Evolutionary conservation across 1,139 yeast genomes (phyloP).

Genomic region (Pichia kudriavzevii): DNA sequence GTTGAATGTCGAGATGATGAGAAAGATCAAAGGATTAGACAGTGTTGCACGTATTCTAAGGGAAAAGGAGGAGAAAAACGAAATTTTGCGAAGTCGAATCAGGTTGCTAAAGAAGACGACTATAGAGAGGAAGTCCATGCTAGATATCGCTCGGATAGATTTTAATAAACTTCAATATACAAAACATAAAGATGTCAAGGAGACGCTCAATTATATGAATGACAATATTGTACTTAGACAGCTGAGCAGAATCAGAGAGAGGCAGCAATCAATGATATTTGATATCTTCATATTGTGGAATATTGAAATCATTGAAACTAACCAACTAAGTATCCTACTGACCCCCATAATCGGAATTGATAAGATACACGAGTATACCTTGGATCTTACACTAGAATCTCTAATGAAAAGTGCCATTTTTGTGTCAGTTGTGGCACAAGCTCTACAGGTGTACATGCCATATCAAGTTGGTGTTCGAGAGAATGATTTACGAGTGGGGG

Average conservation of each 20-base stretch:
- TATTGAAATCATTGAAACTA: constrained; percentile 1
- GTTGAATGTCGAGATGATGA: constrained; percentile 34
- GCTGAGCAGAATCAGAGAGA: background rate
- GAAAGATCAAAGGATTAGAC: constrained; percentile 26
- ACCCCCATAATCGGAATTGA: constrained; percentile 15
- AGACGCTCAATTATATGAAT: background rate
- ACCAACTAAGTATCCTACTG: constrained; percentile 8
- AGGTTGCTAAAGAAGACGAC: background rate
- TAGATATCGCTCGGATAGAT: too few relatives aligned
- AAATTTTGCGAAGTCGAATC: constrained; percentile 7
- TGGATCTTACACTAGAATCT: constrained; percentile 11
- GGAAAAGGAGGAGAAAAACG: constrained; percentile 9
- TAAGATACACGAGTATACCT: constrained; percentile 5
- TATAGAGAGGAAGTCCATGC: background rate
- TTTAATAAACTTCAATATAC: too few relatives aligned
- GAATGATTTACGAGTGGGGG: constrained; percentile 7
- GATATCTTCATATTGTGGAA: constrained; percentile 13
- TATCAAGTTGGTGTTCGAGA: constrained; percentile 5
- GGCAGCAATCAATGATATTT: background rate
- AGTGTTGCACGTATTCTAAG: constrained; percentile 21
- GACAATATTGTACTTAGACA: constrained; percentile 1
- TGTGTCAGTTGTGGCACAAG: constrained; percentile 3
- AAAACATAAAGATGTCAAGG: too few relatives aligned
- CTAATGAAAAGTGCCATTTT: constrained; percentile 11
- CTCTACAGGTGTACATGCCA: constrained; percentile 12